These are phyloP conservation scores for Neurospora pannonica DNA, from an alignment of 495 filamentous ascomycete species.

Conservation along the genomic window DNA sequence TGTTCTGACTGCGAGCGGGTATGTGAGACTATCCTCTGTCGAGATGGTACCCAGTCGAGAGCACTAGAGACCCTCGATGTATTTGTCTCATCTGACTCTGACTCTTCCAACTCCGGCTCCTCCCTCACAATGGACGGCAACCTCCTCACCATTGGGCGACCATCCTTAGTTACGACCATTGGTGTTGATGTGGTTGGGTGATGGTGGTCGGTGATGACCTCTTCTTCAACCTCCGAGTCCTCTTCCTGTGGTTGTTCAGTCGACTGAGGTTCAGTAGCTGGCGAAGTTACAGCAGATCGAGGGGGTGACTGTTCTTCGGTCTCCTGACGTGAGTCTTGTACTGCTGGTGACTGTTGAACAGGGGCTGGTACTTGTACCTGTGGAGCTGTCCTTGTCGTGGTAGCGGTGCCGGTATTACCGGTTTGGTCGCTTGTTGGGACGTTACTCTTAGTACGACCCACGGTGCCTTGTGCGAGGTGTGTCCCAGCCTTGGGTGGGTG, in stretches of 20 bases:
- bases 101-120: conserved; percentile 43
- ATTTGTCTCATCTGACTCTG: neutral
- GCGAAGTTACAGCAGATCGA: conserved; percentile 9
- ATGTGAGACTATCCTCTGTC: conserved; percentile 10
- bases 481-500: conserved; percentile 21
- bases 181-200: conserved; percentile 1
- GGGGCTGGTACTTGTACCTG: neutral
- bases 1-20: conserved; percentile 1
- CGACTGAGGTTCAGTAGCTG: conserved; percentile 9
- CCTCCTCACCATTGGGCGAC: conserved; percentile 27
- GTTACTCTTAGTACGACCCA: conserved; percentile 16
- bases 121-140: conserved; percentile 56
- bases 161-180: neutral
- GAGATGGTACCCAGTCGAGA: conserved; percentile 26
- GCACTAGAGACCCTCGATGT: conserved; percentile 14
- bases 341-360: neutral
- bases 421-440: conserved; percentile 23
- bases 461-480: conserved; percentile 28
- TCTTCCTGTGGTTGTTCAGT: conserved; percentile 7
- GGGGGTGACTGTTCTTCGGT: conserved; percentile 6
- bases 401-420: conserved; percentile 22
- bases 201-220: neutral
- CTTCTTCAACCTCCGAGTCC: neutral
- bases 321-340: neutral
- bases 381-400: neutral